Conservation (phyloP, 169 alveolate species). For the Plasmodium gallinaceum region DNA sequence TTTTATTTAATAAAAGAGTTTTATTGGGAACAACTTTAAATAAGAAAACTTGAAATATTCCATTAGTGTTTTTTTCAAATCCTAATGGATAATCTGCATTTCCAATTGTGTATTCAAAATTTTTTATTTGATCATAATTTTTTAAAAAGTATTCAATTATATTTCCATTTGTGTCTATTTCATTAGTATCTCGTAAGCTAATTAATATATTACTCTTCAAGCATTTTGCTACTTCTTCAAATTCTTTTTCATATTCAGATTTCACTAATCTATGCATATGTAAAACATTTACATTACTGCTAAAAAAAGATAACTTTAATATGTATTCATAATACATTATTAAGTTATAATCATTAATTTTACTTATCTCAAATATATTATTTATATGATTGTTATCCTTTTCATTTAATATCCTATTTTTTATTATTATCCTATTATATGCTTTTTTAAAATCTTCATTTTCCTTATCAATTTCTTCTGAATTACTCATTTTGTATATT, state of each 20-base stretch:
- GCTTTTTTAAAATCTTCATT: slow-evolving; percentile 20
- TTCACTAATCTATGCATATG: slow-evolving; percentile 39
- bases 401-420: slow-evolving; percentile 2
- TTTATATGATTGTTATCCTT: not conserved
- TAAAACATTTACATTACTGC: slow-evolving; percentile 68
- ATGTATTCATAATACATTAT: slow-evolving; percentile 68
- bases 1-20: slow-evolving; percentile 60
- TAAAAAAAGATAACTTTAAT: slow-evolving; percentile 30
- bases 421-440: slow-evolving; percentile 20
- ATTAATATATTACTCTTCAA: slow-evolving; percentile 55
- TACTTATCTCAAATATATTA: slow-evolving; percentile 42
- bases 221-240: slow-evolving; percentile 30
- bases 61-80: slow-evolving; percentile 60
- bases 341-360: slow-evolving; percentile 40
- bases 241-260: slow-evolving; percentile 37
- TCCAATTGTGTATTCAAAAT: slow-evolving; percentile 29
- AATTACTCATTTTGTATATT: not conserved
- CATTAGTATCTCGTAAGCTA: slow-evolving; percentile 59
- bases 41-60: slow-evolving; percentile 39
- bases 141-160: slow-evolving; percentile 42
- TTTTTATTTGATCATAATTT: slow-evolving; percentile 44
- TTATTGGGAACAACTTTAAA: slow-evolving; percentile 60
- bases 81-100: slow-evolving; percentile 68
- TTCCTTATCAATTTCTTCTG: slow-evolving; percentile 1
- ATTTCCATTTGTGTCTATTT: slow-evolving; percentile 25